Evolutionary conservation across 148 eudicot species (phyloP).

Genomic region (Hydrangea macrophylla): DNA sequence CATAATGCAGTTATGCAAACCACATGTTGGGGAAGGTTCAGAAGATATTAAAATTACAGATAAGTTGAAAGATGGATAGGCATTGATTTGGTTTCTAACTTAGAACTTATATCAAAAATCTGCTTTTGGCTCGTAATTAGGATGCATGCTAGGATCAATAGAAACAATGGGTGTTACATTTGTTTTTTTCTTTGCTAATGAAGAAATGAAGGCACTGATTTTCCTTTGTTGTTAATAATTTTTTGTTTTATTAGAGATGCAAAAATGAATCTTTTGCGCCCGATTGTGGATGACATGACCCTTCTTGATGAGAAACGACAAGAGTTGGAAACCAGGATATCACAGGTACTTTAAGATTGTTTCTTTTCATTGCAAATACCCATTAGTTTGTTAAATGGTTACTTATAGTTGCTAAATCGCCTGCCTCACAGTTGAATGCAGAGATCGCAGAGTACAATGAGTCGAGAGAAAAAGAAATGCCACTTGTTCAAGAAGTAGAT

Average conservation of each 20-base stretch:
- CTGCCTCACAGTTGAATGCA: conserved; percentile 48
- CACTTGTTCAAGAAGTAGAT: conserved; percentile 62
- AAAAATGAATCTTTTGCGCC: conserved; percentile 39
- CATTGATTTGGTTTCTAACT: no score
- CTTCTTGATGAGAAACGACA: conserved; percentile 54
- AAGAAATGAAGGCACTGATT: background rate
- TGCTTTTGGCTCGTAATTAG: background rate
- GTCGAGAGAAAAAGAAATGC: conserved; percentile 65
- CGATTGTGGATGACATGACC: conserved; percentile 43
- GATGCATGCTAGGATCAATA: background rate
- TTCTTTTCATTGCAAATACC: background rate
- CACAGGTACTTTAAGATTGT: conserved; percentile 37
- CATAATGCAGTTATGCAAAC: no score
- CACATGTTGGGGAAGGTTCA: no score
- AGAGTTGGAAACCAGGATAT: conserved; percentile 43
- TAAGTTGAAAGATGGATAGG: no score
- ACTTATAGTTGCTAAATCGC: background rate
- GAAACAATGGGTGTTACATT: conserved; percentile 1
- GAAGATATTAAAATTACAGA: no score
- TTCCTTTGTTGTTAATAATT: background rate
- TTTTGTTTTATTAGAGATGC: conserved; percentile 36
- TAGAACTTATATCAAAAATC: no score
- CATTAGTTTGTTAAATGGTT: background rate
- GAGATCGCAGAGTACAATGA: conserved; percentile 57
- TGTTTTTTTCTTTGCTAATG: background rate